Base-by-base conservation (phyloP, 176 grass and related monocot genomes). In the Eleusine coracana region DNA sequence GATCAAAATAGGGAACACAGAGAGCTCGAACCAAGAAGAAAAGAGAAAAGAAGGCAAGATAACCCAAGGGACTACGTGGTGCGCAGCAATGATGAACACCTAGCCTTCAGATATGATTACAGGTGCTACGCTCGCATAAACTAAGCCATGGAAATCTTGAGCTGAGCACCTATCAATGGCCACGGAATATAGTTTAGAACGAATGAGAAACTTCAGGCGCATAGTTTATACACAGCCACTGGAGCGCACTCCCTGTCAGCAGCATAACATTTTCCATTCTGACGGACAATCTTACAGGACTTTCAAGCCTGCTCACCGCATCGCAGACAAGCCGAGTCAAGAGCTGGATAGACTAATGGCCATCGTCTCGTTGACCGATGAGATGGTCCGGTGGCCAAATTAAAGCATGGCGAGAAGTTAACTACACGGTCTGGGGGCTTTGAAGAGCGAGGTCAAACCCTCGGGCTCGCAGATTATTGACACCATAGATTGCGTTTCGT, bases 121-220 rank as follows among this genome's bases (percentile, higher is more conserved):
- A 89, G 82, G 82, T 75, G 82, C 63, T 75, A 37, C 37, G 45
- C 75, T 16, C 3, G 39, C 46, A 66, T 73, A 83, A 73, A 83
- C 38, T 66, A 83, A 51, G 28, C 1, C 25, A 55, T 27, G 37
- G 56, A 88, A 71, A 72, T 79, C 80, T 66, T 17, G 48, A 79
- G 75, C 21, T 41, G 41, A 68, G 18, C 31, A 21, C 48, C 48
- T 20, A 68, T 38, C 27, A 60, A 48, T 70, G 41, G 17, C 23
- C 49, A 66, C 23, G 29, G 27, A 63, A 17, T 7, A n/a, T 42
- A 62, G 71, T 70, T 82, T 77, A 77, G 46, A 10, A 63, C 41
- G 28, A 11, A 42, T 17, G 41, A 31, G 15, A 82, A 62, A 0
- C 79, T 76, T 87, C 41, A 76, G 78, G 42, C 49, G n/a, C 17